Conservation (phyloP, 2,329 filamentous ascomycete species). For the Fusarium sp. region DNA sequence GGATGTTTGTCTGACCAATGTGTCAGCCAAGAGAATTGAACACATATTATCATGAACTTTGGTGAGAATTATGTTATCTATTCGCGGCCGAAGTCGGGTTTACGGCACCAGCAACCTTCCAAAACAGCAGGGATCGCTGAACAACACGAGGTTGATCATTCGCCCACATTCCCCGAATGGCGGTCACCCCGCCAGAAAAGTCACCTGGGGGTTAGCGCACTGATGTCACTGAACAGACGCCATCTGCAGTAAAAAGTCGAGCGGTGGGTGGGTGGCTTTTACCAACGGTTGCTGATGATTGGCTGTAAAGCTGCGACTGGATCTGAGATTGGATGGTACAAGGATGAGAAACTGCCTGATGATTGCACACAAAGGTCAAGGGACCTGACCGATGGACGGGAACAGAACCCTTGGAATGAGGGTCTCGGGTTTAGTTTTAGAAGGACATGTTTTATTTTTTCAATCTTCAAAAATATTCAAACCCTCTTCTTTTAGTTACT, state of each 20-base stretch:
- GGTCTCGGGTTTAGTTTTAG: slow-evolving; percentile 20
- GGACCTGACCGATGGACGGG: slow-evolving; percentile 30
- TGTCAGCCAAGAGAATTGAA: slow-evolving; percentile 23
- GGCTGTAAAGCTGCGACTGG: slow-evolving; percentile 16
- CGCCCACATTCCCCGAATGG: slow-evolving; percentile 29
- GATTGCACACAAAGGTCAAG: slow-evolving; percentile 35
- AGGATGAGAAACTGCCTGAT: slow-evolving; percentile 39
- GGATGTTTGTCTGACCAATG: slow-evolving; percentile 17
- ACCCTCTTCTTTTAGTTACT: background rate
- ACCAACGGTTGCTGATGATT: slow-evolving; percentile 28
- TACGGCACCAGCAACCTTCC: slow-evolving; percentile 5
- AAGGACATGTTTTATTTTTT: slow-evolving; percentile 12
- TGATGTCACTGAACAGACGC: slow-evolving; percentile 39
- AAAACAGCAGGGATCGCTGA: slow-evolving; percentile 38
- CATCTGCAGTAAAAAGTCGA: slow-evolving; percentile 14
- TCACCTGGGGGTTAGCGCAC: slow-evolving; percentile 30
- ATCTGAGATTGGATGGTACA: slow-evolving; percentile 36
- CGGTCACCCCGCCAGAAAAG: slow-evolving; percentile 23
- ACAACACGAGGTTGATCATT: slow-evolving; percentile 40
- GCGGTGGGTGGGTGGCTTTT: slow-evolving; percentile 26
- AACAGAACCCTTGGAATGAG: slow-evolving; percentile 33
- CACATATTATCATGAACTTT: slow-evolving; percentile 31
- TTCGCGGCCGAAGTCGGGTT: slow-evolving; percentile 40
- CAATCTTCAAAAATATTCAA: background rate
- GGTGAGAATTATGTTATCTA: background rate